phyloP scores from a whole-genome alignment of 805 yeast genomes.

The Hanseniaspora hatyaiensis region DNA sequence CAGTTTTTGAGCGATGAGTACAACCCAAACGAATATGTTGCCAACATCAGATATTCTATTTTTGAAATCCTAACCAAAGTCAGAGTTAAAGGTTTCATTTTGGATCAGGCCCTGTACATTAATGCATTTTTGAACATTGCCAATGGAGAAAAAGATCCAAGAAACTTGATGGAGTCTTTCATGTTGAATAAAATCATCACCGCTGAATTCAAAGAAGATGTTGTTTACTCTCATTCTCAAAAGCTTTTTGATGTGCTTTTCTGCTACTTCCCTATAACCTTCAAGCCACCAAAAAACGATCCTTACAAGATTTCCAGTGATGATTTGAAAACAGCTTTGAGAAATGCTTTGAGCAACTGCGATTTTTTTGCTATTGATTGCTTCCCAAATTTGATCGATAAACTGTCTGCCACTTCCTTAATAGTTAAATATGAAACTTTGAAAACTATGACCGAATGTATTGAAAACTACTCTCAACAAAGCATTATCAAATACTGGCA shows the following conservation, averaged over 20 bases:
- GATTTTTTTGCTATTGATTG: conserved; percentile 57
- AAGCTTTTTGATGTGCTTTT: conserved; percentile 79
- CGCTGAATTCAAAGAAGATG: conserved; percentile 28
- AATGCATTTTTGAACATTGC: conserved; percentile 56
- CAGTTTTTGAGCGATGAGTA: conserved; percentile 32
- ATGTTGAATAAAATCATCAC: conserved; percentile 41
- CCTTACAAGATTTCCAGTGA: conserved; percentile 72
- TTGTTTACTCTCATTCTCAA: conserved; percentile 37
- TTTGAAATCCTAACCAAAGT: conserved; percentile 40
- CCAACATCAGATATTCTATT: conserved; percentile 49
- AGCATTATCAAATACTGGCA: conserved; percentile 52
- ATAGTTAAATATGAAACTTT: conserved; percentile 64
- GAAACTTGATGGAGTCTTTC: conserved; percentile 66
- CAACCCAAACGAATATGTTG: conserved; percentile 47
- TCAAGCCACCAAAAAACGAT: conserved; percentile 74
- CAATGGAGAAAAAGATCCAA: conserved; percentile 88
- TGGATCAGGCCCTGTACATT: conserved; percentile 30
- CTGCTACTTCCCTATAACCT: conserved; percentile 94
- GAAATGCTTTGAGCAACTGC: conserved; percentile 52
- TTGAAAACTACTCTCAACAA: conserved; percentile 39
- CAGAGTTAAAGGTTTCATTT: conserved; percentile 19
- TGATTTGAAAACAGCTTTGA: conserved; percentile 52
- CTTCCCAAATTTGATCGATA: conserved; percentile 67
- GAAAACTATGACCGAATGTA: conserved; percentile 46
- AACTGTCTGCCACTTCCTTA: conserved; percentile 64